Percentiles rank a stretch among this genome's conserved stretches.
Conservation (phyloP, 495 filamentous ascomycete genomes). For the Margaritispora aquatica region DNA sequence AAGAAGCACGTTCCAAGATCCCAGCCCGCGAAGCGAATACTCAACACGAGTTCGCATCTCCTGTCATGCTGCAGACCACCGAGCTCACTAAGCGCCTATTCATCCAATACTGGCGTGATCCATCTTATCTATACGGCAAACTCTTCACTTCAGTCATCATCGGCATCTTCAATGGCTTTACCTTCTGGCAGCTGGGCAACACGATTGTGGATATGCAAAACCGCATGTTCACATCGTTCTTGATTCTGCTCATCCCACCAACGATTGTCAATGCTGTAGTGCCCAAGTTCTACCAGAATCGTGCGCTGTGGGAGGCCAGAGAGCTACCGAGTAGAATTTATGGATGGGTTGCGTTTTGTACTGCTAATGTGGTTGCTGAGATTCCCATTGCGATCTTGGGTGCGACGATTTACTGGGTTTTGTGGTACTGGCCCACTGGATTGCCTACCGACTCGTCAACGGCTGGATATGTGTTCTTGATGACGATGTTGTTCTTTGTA, state of each 20-base stretch:
- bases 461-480: slow-evolving; percentile 78
- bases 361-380: slow-evolving; percentile 69
- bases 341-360: slow-evolving; percentile 76
- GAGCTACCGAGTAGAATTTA: slow-evolving; percentile 77
- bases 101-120: slow-evolving; percentile 61
- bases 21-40: slow-evolving; percentile 19
- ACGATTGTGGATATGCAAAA: slow-evolving; percentile 64
- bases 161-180: slow-evolving; percentile 50
- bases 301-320: slow-evolving; percentile 66
- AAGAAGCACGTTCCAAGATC: slow-evolving; percentile 45
- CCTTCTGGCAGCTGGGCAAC: slow-evolving; percentile 33
- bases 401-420: slow-evolving; percentile 60
- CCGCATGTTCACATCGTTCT: slow-evolving; percentile 71
- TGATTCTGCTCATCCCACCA: slow-evolving; percentile 69
- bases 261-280: slow-evolving; percentile 63
- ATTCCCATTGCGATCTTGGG: slow-evolving; percentile 64
- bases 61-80: slow-evolving; percentile 28
- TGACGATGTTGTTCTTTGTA: slow-evolving; percentile 62
- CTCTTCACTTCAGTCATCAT: slow-evolving; percentile 48
- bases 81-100: slow-evolving; percentile 35
- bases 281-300: slow-evolving; percentile 77
- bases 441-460: slow-evolving; percentile 58
- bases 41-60: slow-evolving; percentile 41
- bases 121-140: slow-evolving; percentile 70
- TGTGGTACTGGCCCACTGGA: slow-evolving; percentile 79